phyloP scores from a whole-genome alignment of 257 asterid genomes.

The Linaria vulgaris region DNA sequence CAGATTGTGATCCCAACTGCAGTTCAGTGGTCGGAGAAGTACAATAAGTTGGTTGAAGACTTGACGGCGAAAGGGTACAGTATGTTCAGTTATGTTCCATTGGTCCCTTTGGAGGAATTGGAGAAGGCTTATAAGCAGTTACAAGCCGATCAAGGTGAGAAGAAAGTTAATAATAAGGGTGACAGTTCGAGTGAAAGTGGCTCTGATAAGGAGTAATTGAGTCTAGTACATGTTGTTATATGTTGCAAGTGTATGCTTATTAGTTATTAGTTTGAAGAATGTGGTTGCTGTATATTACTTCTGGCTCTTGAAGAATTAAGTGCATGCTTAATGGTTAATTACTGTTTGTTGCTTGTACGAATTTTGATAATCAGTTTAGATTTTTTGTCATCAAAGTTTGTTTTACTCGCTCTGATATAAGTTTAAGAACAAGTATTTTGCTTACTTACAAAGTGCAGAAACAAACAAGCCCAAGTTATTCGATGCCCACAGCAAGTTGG shows the following conservation, averaged over 20 bases:
- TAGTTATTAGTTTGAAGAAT: too few relatives aligned
- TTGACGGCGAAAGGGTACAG: slow-evolving; percentile 51
- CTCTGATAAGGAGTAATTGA: slow-evolving; percentile 38
- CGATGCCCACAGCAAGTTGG: too few relatives aligned
- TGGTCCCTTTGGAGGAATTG: slow-evolving; percentile 67
- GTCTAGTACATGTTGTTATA: background rate
- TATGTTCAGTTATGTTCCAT: slow-evolving; percentile 49
- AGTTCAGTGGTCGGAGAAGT: slow-evolving; percentile 52
- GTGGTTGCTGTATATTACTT: too few relatives aligned
- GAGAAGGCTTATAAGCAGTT: slow-evolving; percentile 61
- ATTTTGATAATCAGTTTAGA: too few relatives aligned
- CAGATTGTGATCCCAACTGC: slow-evolving; percentile 45
- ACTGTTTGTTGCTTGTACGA: too few relatives aligned
- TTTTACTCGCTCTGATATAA: too few relatives aligned
- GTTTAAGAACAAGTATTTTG: too few relatives aligned
- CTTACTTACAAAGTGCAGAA: too few relatives aligned
- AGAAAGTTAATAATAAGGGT: slow-evolving; percentile 29
- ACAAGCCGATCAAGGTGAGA: slow-evolving; percentile 48
- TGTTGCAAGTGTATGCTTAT: background rate
- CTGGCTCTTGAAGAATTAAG: too few relatives aligned
- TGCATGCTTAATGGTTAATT: too few relatives aligned
- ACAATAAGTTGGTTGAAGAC: slow-evolving; percentile 46
- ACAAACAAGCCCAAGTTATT: too few relatives aligned
- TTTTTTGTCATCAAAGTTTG: too few relatives aligned
- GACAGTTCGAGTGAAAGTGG: slow-evolving; percentile 34